A percentile compares a stretch with the other conserved stretches of the same genome.
Evolutionary conservation across 108 stramenopile species (phyloP).

Genomic region (Conticribra weissflogii): DNA sequence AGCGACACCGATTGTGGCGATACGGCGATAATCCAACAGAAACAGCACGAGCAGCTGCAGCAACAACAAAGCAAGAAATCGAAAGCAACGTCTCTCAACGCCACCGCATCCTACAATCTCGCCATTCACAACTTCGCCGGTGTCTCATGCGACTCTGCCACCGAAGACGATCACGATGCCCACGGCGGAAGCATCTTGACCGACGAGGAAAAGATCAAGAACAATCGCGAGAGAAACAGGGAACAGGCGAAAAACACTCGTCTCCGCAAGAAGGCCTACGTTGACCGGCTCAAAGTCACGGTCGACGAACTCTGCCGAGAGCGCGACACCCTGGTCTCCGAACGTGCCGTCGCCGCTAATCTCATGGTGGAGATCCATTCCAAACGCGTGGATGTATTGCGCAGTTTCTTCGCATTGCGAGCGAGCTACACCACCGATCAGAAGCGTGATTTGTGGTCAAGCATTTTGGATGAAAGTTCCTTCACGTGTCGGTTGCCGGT

Average conservation of each 20-base stretch:
- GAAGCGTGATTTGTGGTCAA: constrained; percentile 79
- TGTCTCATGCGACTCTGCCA: constrained; percentile 2
- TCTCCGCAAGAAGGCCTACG: constrained; percentile 94
- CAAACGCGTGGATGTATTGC: constrained; percentile 83
- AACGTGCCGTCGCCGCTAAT: constrained; percentile 75
- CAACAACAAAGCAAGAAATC: constrained; percentile 3
- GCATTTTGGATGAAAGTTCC: constrained; percentile 87
- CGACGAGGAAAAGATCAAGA: constrained; percentile 65
- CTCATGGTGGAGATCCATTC: constrained; percentile 83
- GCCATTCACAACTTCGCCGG: neutral
- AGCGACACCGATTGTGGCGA: constrained; percentile 78
- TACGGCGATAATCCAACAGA: neutral
- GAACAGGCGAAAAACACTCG: constrained; percentile 97
- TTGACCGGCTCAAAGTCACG: constrained; percentile 90
- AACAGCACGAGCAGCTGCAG: neutral
- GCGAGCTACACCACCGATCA: constrained; percentile 65
- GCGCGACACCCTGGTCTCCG: constrained; percentile 76
- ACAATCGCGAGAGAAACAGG: constrained; percentile 94
- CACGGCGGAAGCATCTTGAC: constrained; percentile 52
- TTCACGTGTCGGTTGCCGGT: constrained; percentile 87
- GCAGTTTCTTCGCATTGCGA: constrained; percentile 80
- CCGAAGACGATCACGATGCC: constrained; percentile 7
- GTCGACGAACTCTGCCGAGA: constrained; percentile 90
- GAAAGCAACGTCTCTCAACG: constrained; percentile 18
- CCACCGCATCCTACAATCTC: constrained; percentile 11